Base-by-base conservation (phyloP, 306 rosid genomes). In the Acacia confusa region DNA sequence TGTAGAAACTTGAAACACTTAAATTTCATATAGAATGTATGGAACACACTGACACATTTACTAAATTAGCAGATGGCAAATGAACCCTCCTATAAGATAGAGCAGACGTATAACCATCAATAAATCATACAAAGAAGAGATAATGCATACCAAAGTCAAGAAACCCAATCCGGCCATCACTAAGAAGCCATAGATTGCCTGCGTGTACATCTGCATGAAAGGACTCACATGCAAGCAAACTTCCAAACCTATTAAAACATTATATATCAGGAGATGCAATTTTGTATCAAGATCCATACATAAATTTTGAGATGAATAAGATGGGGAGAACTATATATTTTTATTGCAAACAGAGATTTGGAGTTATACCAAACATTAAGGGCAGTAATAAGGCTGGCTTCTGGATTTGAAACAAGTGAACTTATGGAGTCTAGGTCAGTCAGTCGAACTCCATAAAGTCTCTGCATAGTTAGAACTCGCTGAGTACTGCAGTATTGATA, bases 141-240 rank as follows among this genome's bases (percentile, higher is more conserved):
- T 65, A 57, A 74, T 63, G 80, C 88, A 73, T 92, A 95, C 99
- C 99, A 40, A 95, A 95, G 87, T 95, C 99, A 85, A 95, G 98
- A 86, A 92, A 93, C 61, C 99, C 99, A 77, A 95, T 90, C 19
- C 97, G 99, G 71, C 96, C 99, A 90, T 95, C 99, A 30, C 92
- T 96, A 67, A 95, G 88, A 76, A 91, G 81, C 98, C 99, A 95
- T 82, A 95, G 86, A 87, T 95, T 93, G 67, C 99, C 99, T 52
- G 98, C 98, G 69, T 95, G 99, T 17, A 95, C 99, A 80, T 93
- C 99, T 71, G 99, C 99, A 73, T 93, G 99, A 84, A 95, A 95
- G 85, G 97, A 86, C 82, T 95, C 99, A 88, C 99, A 95, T 47
- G 93, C 94, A 78, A 95, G 98, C 90, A 95, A 89, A 91, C 99